phyloP scores from a whole-genome alignment of 225 moss, liverwort and hornwort genomes.

The Rhytidiadelphus loreus region DNA sequence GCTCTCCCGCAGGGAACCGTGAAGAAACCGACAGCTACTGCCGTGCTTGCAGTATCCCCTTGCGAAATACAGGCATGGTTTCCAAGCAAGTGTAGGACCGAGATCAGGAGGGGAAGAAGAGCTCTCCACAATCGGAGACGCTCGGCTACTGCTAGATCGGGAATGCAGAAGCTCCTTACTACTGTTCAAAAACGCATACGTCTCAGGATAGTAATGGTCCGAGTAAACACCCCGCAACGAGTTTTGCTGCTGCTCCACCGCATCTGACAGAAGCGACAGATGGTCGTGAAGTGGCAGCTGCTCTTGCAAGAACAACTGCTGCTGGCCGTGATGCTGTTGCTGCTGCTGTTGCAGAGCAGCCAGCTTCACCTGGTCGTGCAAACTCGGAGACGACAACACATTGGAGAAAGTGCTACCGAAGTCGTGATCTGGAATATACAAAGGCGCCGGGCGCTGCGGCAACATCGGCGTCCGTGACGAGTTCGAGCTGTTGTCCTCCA shows the following conservation, averaged over 20 bases:
- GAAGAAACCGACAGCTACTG: slow-evolving; percentile 88
- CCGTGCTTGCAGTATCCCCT: slow-evolving; percentile 95
- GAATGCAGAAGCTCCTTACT: slow-evolving; percentile 90
- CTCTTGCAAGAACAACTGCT: slow-evolving; percentile 69
- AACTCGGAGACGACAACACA: slow-evolving; percentile 37
- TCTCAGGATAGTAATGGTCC: slow-evolving; percentile 82
- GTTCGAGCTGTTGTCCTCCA: slow-evolving; percentile 11
- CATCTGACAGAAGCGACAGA: slow-evolving; percentile 52
- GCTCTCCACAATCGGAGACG: slow-evolving; percentile 77
- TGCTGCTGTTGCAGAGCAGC: slow-evolving; percentile 57
- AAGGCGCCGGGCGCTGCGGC: slow-evolving; percentile 52
- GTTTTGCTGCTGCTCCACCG: slow-evolving; percentile 60
- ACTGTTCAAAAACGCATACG: slow-evolving; percentile 75
- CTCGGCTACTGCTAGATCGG: slow-evolving; percentile 93
- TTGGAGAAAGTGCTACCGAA: slow-evolving; percentile 43
- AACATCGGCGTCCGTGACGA: slow-evolving; percentile 8
- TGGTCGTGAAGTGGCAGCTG: slow-evolving; percentile 84
- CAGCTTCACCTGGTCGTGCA: slow-evolving; percentile 62
- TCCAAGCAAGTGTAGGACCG: slow-evolving; percentile 85
- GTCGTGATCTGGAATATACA: slow-evolving; percentile 80
- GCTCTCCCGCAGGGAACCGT: slow-evolving; percentile 75
- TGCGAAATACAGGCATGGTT: slow-evolving; percentile 94
- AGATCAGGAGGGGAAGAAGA: slow-evolving; percentile 75
- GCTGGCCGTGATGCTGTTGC: slow-evolving; percentile 36
- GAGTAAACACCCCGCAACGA: slow-evolving; percentile 53